phyloP scores from a whole-genome alignment of 2,329 filamentous ascomycete species.

The Xylaria sp. region DNA sequence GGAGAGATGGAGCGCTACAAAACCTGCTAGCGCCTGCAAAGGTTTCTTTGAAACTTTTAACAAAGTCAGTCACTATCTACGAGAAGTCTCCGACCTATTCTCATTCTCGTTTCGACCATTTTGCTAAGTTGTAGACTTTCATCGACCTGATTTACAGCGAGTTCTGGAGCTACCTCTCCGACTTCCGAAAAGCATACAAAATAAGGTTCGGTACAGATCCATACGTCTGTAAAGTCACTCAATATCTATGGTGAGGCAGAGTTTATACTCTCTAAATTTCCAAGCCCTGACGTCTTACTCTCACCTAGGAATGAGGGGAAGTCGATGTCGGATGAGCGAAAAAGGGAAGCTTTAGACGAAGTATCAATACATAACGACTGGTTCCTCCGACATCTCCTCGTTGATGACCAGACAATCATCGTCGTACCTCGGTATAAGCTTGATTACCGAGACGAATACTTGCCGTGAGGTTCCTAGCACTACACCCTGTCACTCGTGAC shows the following conservation, averaged over 20 bases:
- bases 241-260: constrained; percentile 15
- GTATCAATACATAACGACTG: constrained; percentile 14
- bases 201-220: constrained; percentile 12
- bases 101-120: neutral
- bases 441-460: constrained; percentile 20
- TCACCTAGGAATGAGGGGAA: constrained; percentile 13
- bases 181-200: constrained; percentile 13
- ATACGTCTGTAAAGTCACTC: constrained; percentile 15
- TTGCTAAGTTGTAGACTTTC: constrained; percentile 19
- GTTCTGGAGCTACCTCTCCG: constrained; percentile 6
- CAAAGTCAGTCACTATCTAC: constrained; percentile 8
- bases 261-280: neutral
- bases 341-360: constrained; percentile 10
- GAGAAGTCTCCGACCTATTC: neutral
- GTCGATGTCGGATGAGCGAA: constrained; percentile 10
- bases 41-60: constrained; percentile 17
- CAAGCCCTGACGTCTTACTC: constrained; percentile 2
- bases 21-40: neutral
- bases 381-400: constrained; percentile 13
- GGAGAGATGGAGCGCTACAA: constrained; percentile 15
- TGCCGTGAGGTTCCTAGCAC: constrained; percentile 7
- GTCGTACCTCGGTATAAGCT: constrained; percentile 17
- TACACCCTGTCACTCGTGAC: neutral
- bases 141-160: constrained; percentile 17
- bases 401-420: constrained; percentile 13